Evolutionary conservation across 768 basidiomycete species (phyloP), one percentile per base, ranked within the genome.

Genomic region (Lyophyllum shimeji): DNA sequence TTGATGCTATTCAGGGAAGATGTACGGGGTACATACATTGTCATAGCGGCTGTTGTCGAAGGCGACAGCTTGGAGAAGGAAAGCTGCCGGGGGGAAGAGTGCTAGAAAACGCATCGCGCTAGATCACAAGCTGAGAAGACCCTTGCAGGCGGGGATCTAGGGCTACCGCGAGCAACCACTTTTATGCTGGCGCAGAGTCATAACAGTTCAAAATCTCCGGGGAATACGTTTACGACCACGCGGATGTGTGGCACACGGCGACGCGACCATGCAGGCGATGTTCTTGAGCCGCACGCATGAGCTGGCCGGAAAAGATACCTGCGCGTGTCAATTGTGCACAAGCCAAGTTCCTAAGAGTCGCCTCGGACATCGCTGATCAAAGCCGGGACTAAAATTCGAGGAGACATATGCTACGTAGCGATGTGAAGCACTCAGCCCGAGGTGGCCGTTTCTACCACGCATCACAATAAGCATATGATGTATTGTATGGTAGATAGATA

Each of bases 11-110:
- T 29, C 37, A 18, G 55, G 8, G 39, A 29, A 52, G 25, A 46
- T 23, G 37, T 27, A 17, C n/a, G 50, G n/a, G 43, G 31, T 7
- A 29, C 79, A 55, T 62, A 86, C 86, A 62, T 87, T 89, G 67
- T 89, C 86, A 65, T 75, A 83, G 48, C 84, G 76, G 57, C 74
- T 74, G 61, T 78, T 78, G 68, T 85, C 82, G 63, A 83, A 86
- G 20, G 80, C 82, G 50, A 51, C 55, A 17, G 62, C 62, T 42
- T 47, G 56, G 15, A 63, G 29, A 44, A 63, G 34, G 34, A 52
- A 52, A 52, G 49, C 25, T 23, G 23, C 39, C 1, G 58, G 43
- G 20, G 51, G 27, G 3, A 60, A 33, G 43, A 62, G 27, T 54
- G 53, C 37, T n/a, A 52, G 43, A 17, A 59, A 55, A 21, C 43